Conservation (phyloP, 306 rosid species). For the Begonia masoniana region DNA sequence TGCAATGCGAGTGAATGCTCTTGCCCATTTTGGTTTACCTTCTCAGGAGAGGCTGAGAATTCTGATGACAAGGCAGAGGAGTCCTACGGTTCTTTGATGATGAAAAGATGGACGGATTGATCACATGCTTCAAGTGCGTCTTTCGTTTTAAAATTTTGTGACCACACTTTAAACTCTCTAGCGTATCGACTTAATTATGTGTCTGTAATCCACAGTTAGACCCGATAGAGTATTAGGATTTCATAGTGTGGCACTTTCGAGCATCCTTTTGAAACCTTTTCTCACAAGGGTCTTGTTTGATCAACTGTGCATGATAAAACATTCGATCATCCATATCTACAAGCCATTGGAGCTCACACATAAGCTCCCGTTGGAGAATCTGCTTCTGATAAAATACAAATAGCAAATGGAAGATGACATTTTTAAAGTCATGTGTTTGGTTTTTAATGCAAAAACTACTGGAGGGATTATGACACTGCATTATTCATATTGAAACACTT, state of each 20-base stretch:
- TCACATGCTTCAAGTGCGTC: slow-evolving; percentile 80
- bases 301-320: slow-evolving; percentile 67
- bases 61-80: slow-evolving; percentile 45
- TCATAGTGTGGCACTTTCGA: too few relatives aligned
- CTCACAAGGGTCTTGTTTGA: too few relatives aligned
- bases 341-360: slow-evolving; percentile 92
- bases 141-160: too few relatives aligned
- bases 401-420: too few relatives aligned
- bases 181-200: too few relatives aligned
- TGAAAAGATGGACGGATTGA: slow-evolving; percentile 79
- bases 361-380: slow-evolving; percentile 12
- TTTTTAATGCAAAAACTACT: slow-evolving; percentile 51
- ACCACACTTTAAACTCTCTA: too few relatives aligned
- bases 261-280: too few relatives aligned
- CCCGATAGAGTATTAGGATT: too few relatives aligned
- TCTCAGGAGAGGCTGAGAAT: slow-evolving; percentile 31
- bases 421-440: too few relatives aligned
- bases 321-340: slow-evolving; percentile 76
- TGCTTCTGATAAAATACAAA: neutral
- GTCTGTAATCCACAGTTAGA: too few relatives aligned
- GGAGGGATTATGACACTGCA: slow-evolving; percentile 94
- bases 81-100: slow-evolving; percentile 75
- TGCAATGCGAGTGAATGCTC: too few relatives aligned
- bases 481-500: slow-evolving; percentile 75
- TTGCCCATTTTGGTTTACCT: neutral